These are phyloP conservation scores for Metschnikowia koreensis DNA, from an alignment of 805 yeast species.

Conservation along the genomic window DNA sequence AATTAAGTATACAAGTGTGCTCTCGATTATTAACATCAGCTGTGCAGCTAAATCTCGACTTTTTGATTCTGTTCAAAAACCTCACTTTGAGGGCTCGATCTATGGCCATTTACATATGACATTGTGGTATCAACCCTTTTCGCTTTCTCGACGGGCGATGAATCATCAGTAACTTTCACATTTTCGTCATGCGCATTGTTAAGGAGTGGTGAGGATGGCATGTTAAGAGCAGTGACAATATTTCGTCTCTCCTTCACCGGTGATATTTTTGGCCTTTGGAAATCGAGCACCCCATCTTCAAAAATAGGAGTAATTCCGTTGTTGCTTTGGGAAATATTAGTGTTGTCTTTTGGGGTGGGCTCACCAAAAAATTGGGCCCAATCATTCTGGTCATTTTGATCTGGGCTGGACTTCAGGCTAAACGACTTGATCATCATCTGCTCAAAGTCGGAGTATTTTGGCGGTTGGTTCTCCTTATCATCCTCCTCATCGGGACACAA, in stretches of 20 bases:
- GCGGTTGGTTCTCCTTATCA: conserved; percentile 29
- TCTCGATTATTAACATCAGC: not conserved
- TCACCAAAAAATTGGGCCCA: conserved; percentile 47
- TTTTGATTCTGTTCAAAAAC: conserved; percentile 3
- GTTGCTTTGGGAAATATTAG: conserved; percentile 6
- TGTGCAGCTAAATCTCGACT: not conserved
- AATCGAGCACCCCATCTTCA: conserved; percentile 30
- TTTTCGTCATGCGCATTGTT: conserved; percentile 15
- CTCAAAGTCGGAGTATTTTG: conserved; percentile 21
- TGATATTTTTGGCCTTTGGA: conserved; percentile 31
- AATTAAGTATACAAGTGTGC: not conserved
- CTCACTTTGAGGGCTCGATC: conserved; percentile 21
- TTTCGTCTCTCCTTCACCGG: conserved; percentile 21
- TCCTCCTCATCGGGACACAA: conserved; percentile 41
- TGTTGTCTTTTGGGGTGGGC: conserved; percentile 38
- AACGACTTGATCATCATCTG: conserved; percentile 26
- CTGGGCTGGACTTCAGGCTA: conserved; percentile 35
- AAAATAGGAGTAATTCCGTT: conserved; percentile 17
- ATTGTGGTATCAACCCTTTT: conserved; percentile 36
- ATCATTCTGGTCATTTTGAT: conserved; percentile 35
- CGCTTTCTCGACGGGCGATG: conserved; percentile 37
- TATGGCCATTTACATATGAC: conserved; percentile 18
- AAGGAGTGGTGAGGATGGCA: conserved; percentile 43
- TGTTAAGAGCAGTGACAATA: conserved; percentile 27
- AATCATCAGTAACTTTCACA: conserved; percentile 14